Evolutionary conservation across 345 rosid species (phyloP).

Genomic region (Eutrema japonicum): DNA sequence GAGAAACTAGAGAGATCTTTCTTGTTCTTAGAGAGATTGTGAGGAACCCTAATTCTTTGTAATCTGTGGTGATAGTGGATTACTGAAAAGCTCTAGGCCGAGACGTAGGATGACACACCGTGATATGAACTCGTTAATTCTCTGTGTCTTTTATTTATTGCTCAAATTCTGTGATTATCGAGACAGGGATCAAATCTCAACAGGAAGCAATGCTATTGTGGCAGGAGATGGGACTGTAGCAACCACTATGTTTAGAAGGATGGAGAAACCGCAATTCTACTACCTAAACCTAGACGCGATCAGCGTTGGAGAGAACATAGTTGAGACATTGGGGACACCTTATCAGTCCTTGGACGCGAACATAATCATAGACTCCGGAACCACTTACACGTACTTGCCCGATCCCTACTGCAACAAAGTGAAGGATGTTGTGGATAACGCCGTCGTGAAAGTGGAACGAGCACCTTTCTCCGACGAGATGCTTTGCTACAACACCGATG

Average conservation of each 20-base stretch:
- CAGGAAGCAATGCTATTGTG: not conserved
- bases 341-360: slow-evolving; percentile 16
- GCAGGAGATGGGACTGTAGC: slow-evolving; percentile 12
- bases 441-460: not conserved
- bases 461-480: not conserved
- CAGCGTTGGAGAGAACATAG: not conserved
- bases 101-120: too few relatives aligned
- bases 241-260: slow-evolving; percentile 9
- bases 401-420: slow-evolving; percentile 11
- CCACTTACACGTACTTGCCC: slow-evolving; percentile 4
- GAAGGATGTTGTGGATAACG: not conserved
- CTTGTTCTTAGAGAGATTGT: too few relatives aligned
- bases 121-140: too few relatives aligned
- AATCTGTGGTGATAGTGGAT: too few relatives aligned
- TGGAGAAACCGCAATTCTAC: not conserved
- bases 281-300: slow-evolving; percentile 32
- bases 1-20: too few relatives aligned
- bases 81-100: too few relatives aligned
- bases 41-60: too few relatives aligned
- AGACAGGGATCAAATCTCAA: too few relatives aligned
- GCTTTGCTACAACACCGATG: slow-evolving; percentile 3
- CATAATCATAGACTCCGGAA: slow-evolving; percentile 27
- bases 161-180: too few relatives aligned
- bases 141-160: too few relatives aligned
- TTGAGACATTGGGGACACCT: slow-evolving; percentile 32